Conservation (phyloP, 2,329 filamentous ascomycete genomes). For the Exophiala sp. region DNA sequence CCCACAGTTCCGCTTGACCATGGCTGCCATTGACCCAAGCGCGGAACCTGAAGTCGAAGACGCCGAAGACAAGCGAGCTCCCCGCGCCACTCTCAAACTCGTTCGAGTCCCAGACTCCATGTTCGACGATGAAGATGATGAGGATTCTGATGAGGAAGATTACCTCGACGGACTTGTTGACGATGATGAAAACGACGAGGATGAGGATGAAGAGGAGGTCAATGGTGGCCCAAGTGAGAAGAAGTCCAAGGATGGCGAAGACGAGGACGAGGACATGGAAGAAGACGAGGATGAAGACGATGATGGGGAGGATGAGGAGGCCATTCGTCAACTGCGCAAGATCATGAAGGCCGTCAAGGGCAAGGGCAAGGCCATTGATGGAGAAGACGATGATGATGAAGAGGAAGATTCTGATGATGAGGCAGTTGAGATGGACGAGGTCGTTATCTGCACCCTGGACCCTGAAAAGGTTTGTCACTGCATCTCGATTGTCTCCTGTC, state of each 20-base stretch:
- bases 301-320: constrained; percentile 52
- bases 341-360: constrained; percentile 65
- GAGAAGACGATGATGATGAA: constrained; percentile 23
- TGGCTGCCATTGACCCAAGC: constrained; percentile 94
- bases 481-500: background rate
- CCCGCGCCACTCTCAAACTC: constrained; percentile 76
- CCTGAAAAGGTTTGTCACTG: constrained; percentile 70
- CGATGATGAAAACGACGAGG: constrained; percentile 43
- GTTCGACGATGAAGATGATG: constrained; percentile 55
- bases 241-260: constrained; percentile 69
- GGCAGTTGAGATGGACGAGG: constrained; percentile 63
- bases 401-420: constrained; percentile 47
- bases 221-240: constrained; percentile 73
- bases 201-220: constrained; percentile 57
- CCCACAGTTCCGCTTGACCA: constrained; percentile 86
- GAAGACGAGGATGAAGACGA: constrained; percentile 69
- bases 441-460: constrained; percentile 93
- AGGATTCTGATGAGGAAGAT: constrained; percentile 53
- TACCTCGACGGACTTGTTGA: constrained; percentile 37
- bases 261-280: constrained; percentile 73
- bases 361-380: constrained; percentile 54
- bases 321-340: constrained; percentile 50
- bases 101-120: constrained; percentile 66
- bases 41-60: constrained; percentile 66
- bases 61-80: constrained; percentile 57